Conservation (phyloP, 495 filamentous ascomycete genomes). For the Tuber aestivum region DNA sequence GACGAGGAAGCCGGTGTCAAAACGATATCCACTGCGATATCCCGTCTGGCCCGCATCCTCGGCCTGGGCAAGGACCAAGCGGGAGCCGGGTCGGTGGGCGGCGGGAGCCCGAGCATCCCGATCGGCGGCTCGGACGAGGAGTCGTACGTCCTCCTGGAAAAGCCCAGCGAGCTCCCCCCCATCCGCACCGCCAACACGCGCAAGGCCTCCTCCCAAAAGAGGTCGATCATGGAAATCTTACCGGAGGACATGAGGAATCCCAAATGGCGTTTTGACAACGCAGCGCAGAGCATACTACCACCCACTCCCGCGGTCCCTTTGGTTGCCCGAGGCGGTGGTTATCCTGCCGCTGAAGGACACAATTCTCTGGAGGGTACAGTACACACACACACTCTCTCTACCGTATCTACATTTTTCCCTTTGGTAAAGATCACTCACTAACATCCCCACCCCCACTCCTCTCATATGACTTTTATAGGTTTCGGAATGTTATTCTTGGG, state of each 20-base stretch:
- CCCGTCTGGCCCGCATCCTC: background rate
- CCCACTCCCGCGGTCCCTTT: background rate
- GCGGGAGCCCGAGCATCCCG: background rate
- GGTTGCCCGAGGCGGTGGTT: background rate
- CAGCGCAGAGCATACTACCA: background rate
- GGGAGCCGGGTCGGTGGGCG: background rate
- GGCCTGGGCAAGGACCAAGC: background rate
- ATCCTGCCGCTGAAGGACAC: background rate
- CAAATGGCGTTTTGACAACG: background rate
- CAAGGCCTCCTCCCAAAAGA: background rate
- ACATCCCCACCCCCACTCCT: background rate
- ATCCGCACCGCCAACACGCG: background rate
- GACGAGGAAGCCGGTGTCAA: background rate
- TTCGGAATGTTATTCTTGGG: background rate
- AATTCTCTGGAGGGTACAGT: background rate
- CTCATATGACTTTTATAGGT: background rate
- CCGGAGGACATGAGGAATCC: background rate
- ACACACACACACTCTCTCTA: too few relatives aligned
- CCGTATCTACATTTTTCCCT: background rate
- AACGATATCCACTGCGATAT: background rate
- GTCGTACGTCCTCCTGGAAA: background rate
- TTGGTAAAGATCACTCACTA: background rate
- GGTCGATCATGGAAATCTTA: background rate
- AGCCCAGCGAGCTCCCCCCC: background rate
- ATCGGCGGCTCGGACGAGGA: background rate